Percentiles rank a stretch among this genome's conserved stretches.
Conservation (phyloP, 108 stramenopile species). For the Stephanodiscus triporus region DNA sequence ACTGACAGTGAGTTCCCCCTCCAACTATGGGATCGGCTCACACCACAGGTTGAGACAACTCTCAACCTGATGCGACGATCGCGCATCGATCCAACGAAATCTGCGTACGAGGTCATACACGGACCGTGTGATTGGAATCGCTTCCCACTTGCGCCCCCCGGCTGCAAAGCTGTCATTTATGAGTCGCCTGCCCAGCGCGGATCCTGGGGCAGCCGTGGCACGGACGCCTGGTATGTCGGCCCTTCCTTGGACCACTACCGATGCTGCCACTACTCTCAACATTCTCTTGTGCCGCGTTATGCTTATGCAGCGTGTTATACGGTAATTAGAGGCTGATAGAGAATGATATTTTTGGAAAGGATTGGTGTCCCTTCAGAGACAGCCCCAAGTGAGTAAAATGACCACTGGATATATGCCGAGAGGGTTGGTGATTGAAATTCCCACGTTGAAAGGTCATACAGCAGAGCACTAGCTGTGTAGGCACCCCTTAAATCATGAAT, state of each 20-base stretch:
- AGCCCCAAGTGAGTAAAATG: no score
- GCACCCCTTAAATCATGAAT: no score
- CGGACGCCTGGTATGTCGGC: constrained; percentile 26
- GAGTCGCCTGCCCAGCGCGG: not conserved
- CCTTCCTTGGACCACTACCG: constrained; percentile 28
- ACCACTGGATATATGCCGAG: no score
- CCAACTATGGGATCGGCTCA: constrained; percentile 16
- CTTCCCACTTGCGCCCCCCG: not conserved
- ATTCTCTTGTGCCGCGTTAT: no score
- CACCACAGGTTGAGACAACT: not conserved
- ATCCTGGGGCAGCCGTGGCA: constrained; percentile 17
- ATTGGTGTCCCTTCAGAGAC: no score
- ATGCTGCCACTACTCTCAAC: constrained; percentile 17
- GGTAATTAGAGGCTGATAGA: no score
- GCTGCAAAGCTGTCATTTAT: not conserved
- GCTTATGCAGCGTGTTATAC: no score
- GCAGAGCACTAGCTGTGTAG: no score
- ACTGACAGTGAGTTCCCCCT: constrained; percentile 21
- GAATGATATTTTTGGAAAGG: no score
- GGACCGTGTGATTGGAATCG: constrained; percentile 11
- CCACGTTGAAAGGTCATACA: no score
- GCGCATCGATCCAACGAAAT: not conserved
- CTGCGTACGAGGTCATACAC: constrained; percentile 17
- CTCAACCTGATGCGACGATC: not conserved
- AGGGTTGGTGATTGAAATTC: no score